Evolutionary conservation across 192 early-diverging fungal species (phyloP).

Genomic region (Geranomyces variabilis): DNA sequence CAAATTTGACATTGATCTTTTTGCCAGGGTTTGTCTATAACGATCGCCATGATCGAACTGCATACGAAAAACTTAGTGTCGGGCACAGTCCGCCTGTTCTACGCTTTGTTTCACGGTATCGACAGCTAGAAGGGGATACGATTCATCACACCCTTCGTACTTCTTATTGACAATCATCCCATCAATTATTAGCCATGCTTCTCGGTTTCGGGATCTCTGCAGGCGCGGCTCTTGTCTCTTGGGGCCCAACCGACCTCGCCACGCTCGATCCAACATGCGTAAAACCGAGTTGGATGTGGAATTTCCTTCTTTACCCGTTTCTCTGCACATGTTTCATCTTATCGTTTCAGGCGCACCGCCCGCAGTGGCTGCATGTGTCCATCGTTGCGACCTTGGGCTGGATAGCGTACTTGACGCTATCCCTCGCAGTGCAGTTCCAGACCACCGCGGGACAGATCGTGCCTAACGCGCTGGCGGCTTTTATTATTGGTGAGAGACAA

Average conservation of each 20-base stretch:
- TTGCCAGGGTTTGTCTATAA: constrained; percentile 75
- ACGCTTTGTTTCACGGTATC: constrained; percentile 69
- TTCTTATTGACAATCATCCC: too few relatives aligned
- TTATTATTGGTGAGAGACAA: constrained; percentile 81
- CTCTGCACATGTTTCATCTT: constrained; percentile 57
- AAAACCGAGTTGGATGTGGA: constrained; percentile 46
- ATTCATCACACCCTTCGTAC: neutral
- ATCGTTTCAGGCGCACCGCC: constrained; percentile 57
- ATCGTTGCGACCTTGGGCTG: constrained; percentile 74
- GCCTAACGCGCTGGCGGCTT: constrained; percentile 68
- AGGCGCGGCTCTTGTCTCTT: constrained; percentile 29
- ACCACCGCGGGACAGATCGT: constrained; percentile 31
- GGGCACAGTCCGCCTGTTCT: constrained; percentile 83
- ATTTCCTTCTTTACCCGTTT: constrained; percentile 60
- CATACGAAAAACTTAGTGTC: constrained; percentile 84
- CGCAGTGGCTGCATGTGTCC: constrained; percentile 76
- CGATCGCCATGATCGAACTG: constrained; percentile 84
- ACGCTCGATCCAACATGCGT: neutral
- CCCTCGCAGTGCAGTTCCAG: constrained; percentile 54
- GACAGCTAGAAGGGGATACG: constrained; percentile 73
- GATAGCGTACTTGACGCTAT: constrained; percentile 66
- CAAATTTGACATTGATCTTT: neutral
- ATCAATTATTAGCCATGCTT: constrained; percentile 5
- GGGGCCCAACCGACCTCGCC: constrained; percentile 10
- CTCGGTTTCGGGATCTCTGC: constrained; percentile 45